Evolutionary conservation across 73 alveolate species (phyloP).

Genomic region (Paramecium sonneborni): DNA sequence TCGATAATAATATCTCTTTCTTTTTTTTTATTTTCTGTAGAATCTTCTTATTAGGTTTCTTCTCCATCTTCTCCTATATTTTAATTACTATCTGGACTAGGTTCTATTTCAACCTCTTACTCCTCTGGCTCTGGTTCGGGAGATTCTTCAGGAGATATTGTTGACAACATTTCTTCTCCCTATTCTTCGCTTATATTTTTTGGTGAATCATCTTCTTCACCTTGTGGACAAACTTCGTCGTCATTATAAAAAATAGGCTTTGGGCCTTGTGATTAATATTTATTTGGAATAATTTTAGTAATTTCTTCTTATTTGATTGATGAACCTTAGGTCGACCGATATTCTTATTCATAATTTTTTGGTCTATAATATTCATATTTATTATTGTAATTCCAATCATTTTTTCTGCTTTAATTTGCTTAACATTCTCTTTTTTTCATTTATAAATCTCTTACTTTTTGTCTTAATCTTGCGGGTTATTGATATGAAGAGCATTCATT

Average conservation of each 20-base stretch:
- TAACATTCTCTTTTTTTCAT: background rate
- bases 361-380: too few relatives aligned
- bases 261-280: background rate
- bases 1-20: background rate
- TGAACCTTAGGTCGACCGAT: background rate
- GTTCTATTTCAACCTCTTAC: background rate
- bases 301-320: background rate
- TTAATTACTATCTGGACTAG: background rate
- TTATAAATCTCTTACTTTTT: background rate
- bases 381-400: background rate
- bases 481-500: background rate
- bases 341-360: background rate
- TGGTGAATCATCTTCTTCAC: slow-evolving; percentile 8
- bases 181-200: background rate
- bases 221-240: background rate
- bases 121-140: too few relatives aligned
- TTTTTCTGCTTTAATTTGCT: background rate
- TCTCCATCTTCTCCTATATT: background rate
- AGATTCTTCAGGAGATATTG: background rate
- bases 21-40: background rate
- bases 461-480: background rate
- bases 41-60: background rate
- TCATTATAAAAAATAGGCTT: background rate
- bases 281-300: background rate
- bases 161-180: background rate